Base-by-base conservation (phyloP, 441 rosid species). In the Mallotus repandus region DNA sequence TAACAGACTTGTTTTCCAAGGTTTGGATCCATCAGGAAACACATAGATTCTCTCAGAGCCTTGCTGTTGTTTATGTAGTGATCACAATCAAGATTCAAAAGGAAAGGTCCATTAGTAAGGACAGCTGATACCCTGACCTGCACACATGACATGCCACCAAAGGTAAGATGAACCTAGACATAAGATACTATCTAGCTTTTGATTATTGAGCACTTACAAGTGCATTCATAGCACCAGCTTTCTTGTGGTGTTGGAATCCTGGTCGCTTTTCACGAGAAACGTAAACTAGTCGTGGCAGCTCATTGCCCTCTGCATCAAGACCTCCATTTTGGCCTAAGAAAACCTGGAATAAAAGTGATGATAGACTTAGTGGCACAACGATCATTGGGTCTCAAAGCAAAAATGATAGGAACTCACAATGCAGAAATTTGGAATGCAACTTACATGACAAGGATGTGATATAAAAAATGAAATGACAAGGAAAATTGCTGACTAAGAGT, bases 161-260 rank as follows among this genome's bases (percentile, higher is more conserved):
- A 63, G 59, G 73, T 65, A 50, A 76, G 80, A 74, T 74, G 61
- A 78, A 64, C 48, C 32, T 5, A 68, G 5, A 46, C 0, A 77
- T 43, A 70, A 78, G 56, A 61, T 48, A 72, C 55, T 32, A 60
- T 48, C 64, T 19, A 52, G 45, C 6, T 54, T 72, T 64, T 29
- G n/a, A 29, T n/a, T 65, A 64, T 65, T 35, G 74, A 80, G n/a
- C 57, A 81, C 97, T 69, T 80, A 96, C 98, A 77, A 96, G 91
- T 56, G 99, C 85, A 82, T 96, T 96, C 99, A 96, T 96, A 71
- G 99, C 99, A 87, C 99, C 98, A 29, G 99, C 99, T 84, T 96
- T 96, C 82, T 96, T 96, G 89, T 96, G 98, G 79, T 96, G 98
- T 81, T 93, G 97, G 86, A 89, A 93, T 68, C 98, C 97, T 18